Evolutionary conservation across 2,329 filamentous ascomycete species (phyloP).

Genomic region (Penicillium sp.): DNA sequence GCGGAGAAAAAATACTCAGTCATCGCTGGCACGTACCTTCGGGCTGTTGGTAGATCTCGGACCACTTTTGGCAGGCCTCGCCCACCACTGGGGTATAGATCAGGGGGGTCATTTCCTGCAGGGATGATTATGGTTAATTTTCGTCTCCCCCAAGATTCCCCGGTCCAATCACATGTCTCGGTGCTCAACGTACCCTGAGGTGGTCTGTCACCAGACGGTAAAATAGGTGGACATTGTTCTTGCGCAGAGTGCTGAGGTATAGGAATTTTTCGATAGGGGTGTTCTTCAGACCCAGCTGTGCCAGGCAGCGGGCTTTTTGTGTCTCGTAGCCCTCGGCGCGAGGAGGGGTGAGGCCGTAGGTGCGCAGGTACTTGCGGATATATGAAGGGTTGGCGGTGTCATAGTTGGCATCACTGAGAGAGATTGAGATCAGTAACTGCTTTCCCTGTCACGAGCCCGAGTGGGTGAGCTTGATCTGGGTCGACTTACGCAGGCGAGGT

Average conservation of each 20-base stretch:
- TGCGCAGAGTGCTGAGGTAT: constrained; percentile 50
- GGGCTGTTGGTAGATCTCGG: constrained; percentile 88
- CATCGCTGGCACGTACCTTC: constrained; percentile 59
- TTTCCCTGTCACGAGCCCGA: not conserved
- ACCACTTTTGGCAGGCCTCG: constrained; percentile 95
- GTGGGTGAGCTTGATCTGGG: too few relatives aligned
- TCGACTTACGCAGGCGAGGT: constrained; percentile 32
- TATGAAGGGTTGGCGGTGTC: constrained; percentile 51
- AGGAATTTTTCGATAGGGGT: constrained; percentile 51
- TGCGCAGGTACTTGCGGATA: constrained; percentile 52
- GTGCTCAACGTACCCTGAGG: constrained; percentile 37
- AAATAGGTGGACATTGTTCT: constrained; percentile 53
- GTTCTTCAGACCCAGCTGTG: constrained; percentile 47
- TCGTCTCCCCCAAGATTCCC: not conserved
- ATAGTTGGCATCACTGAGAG: constrained; percentile 43
- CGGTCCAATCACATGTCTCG: constrained; percentile 8
- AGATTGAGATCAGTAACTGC: constrained; percentile 11
- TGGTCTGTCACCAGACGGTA: constrained; percentile 51
- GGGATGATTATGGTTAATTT: constrained; percentile 14
- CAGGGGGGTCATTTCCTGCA: constrained; percentile 48
- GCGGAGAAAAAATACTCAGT: not conserved
- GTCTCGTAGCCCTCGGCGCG: constrained; percentile 49
- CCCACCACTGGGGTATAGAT: constrained; percentile 63
- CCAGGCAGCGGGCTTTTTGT: constrained; percentile 49
- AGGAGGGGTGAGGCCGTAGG: constrained; percentile 51